Conservation (phyloP, 768 basidiomycete species). For the Boletus rubescentipes region DNA sequence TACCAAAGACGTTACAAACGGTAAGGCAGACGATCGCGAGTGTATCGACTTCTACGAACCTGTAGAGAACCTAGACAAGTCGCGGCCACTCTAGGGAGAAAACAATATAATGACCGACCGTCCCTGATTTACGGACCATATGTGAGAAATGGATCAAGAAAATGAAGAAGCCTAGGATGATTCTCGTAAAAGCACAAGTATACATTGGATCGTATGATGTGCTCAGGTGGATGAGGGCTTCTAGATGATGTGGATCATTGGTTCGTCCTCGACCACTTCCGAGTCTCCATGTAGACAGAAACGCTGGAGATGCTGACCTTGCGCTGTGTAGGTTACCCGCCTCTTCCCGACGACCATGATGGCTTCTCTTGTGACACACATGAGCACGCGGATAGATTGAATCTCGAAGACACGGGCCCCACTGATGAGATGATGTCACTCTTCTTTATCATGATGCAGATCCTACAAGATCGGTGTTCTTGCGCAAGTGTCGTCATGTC, state of each 20-base stretch:
- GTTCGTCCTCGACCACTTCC: conserved; percentile 32
- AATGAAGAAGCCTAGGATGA: conserved; percentile 80
- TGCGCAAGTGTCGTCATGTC: conserved; percentile 42
- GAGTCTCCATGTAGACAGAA: neutral
- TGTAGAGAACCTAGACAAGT: conserved; percentile 66
- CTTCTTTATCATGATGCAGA: conserved; percentile 88
- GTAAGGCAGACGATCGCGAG: conserved; percentile 84
- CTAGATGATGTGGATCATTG: conserved; percentile 87
- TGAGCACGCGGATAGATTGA: conserved; percentile 50
- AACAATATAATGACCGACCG: conserved; percentile 86
- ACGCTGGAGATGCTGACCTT: neutral
- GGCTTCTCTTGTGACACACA: conserved; percentile 91
- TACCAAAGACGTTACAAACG: conserved; percentile 79
- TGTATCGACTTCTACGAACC: conserved; percentile 81
- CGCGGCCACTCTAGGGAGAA: conserved; percentile 73
- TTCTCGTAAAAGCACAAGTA: conserved; percentile 83
- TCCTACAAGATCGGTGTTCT: conserved; percentile 72
- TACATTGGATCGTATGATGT: neutral
- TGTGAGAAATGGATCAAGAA: conserved; percentile 78
- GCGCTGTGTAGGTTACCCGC: conserved; percentile 69
- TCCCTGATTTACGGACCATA: conserved; percentile 55
- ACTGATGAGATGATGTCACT: conserved; percentile 40
- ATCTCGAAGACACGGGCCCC: neutral
- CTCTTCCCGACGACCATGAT: conserved; percentile 72
- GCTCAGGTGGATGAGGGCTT: conserved; percentile 78